Conservation (phyloP, 2,329 filamentous ascomycete genomes). For the Talaromyces pinophilus region DNA sequence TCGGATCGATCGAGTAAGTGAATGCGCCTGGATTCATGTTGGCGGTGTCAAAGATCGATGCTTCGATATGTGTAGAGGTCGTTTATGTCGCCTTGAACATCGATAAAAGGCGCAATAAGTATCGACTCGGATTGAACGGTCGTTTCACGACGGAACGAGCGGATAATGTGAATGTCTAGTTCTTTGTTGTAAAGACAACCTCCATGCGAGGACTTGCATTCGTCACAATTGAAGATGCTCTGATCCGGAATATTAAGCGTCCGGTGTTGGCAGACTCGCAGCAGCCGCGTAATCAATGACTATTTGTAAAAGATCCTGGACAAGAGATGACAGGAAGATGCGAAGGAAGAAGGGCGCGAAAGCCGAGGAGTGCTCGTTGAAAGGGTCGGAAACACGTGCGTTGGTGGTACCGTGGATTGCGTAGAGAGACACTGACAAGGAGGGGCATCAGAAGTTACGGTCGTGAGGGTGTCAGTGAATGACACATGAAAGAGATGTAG, state of each 20-base stretch:
- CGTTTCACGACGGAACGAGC: not conserved
- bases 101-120: not conserved
- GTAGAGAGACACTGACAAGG: constrained; percentile 4
- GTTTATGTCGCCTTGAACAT: not conserved
- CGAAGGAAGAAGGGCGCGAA: not conserved
- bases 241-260: not conserved
- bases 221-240: not conserved
- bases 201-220: not conserved
- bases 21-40: constrained; percentile 20
- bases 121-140: not conserved
- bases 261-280: not conserved
- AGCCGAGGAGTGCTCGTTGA: not conserved
- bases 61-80: not conserved
- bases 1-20: constrained; percentile 13
- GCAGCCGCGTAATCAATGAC: not conserved
- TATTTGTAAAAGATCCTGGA: not conserved
- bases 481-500: not conserved
- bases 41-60: constrained; percentile 2
- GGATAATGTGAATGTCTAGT: not conserved
- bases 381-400: constrained; percentile 2
- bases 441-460: not conserved
- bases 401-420: not conserved
- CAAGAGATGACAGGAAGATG: not conserved
- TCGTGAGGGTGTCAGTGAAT: not conserved
- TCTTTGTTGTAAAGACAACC: not conserved